Conservation (phyloP, 305 asterid species). For the Andrographis paniculata region DNA sequence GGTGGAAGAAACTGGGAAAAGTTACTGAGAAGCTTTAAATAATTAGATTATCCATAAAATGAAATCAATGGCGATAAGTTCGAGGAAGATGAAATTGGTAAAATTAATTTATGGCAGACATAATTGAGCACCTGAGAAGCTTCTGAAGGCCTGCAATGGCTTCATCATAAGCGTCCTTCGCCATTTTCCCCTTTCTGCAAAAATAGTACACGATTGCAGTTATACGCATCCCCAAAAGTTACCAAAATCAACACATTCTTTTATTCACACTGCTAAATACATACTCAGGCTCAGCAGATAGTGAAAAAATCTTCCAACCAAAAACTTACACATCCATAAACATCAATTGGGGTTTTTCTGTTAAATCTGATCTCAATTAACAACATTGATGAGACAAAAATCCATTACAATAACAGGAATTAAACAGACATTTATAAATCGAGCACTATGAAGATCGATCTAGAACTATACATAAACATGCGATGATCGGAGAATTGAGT, state of each 20-base stretch:
- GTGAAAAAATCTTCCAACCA: too few relatives aligned
- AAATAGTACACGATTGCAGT: neutral
- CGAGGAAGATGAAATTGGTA: slow-evolving; percentile 8
- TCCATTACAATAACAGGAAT: too few relatives aligned
- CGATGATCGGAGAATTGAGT: too few relatives aligned
- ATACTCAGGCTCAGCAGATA: too few relatives aligned
- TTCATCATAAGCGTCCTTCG: slow-evolving; percentile 49
- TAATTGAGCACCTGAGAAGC: slow-evolving; percentile 59
- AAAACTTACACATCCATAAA: too few relatives aligned
- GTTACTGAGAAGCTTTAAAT: neutral
- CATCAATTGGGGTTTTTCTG: too few relatives aligned
- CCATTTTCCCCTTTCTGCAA: slow-evolving; percentile 26
- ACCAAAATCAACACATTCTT: neutral
- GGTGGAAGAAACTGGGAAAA: neutral
- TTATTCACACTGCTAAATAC: neutral
- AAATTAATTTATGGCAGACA: neutral
- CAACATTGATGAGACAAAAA: too few relatives aligned
- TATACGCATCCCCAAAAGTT: neutral
- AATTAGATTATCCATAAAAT: neutral
- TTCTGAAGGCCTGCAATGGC: slow-evolving; percentile 78
- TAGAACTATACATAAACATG: too few relatives aligned
- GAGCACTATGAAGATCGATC: too few relatives aligned
- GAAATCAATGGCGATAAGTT: neutral
- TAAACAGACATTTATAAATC: too few relatives aligned
- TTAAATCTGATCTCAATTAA: too few relatives aligned